Base-by-base conservation (phyloP, 352 stramenopile genomes). In the Pythium dissimile region DNA sequence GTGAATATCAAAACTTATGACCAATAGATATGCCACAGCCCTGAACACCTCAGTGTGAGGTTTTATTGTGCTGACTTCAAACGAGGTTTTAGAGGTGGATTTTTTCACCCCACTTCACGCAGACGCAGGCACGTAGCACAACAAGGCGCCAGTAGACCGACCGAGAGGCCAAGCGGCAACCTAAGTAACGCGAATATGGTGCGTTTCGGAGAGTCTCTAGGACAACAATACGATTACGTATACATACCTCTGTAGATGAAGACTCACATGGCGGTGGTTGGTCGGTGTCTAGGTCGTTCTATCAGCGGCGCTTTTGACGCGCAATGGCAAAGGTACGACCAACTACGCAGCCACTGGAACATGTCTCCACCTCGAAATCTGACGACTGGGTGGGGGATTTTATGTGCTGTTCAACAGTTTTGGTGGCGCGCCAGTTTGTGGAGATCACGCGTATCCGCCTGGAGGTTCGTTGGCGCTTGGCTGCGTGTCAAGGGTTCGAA, bases 371-470 rank as follows among this genome's bases (percentile, higher is more conserved):
- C 5, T 12, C 34, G 13, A 16, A n/a, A 16, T 41, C 34, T 41
- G 34, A 41, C 34, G 34, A 21, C 3, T 45, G 38, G 38, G n/a
- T n/a, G 30, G 30, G 30, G 30, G 30, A 35, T 35, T 18, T 18
- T 3, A 7, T 26, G 37, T 26, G 44, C 10, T 31, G 2, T 30
- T 32, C n/a, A 21, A 28, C 69, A 95, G 85, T 95, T 61, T 72
- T 99, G 35, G 84, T 99, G 26, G 95, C 95, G 38, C 88, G 97
- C 35, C 97, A 99, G 78, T 99, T 99, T 79, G 96, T 99, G 28
- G 96, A 99, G 75, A 99, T 99, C 87, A 98, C 95, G 60, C 90
- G 97, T 28, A 97, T 99, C 50, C 92, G 97, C 39, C 86, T 99
- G 26, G 97, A 99, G 86, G 84, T 94, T 53, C 28, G 58, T 48